Evolutionary conservation across 176 grass and related monocot species (phyloP).

Genomic region (Eragrostis nindensis): DNA sequence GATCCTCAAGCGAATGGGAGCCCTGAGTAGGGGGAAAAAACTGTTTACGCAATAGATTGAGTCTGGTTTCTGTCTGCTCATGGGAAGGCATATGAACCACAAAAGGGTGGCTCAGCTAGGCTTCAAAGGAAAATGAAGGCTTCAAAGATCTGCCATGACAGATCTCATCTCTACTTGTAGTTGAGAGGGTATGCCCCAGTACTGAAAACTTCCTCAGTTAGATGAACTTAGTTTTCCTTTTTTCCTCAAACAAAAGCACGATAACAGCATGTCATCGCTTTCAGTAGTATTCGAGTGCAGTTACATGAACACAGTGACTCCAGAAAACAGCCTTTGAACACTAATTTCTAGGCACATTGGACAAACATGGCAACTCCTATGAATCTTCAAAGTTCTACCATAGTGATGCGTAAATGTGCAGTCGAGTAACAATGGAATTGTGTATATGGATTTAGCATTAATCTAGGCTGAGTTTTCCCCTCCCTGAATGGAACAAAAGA

Average conservation of each 20-base stretch:
- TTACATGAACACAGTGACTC: not conserved
- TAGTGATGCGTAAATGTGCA: not conserved
- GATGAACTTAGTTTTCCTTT: not conserved
- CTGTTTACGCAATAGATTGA: not conserved
- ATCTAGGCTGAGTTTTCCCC: not conserved
- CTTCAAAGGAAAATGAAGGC: slow-evolving; percentile 14
- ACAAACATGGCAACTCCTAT: slow-evolving; percentile 5
- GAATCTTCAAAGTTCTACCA: slow-evolving; percentile 22
- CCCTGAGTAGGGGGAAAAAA: not conserved
- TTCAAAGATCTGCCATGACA: not conserved
- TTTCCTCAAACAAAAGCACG: not conserved
- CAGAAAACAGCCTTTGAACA: slow-evolving; percentile 21
- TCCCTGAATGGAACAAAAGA: slow-evolving; percentile 20
- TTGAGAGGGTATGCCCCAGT: slow-evolving; percentile 11
- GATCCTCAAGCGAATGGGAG: not conserved
- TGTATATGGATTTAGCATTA: slow-evolving; percentile 9
- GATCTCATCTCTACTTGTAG: slow-evolving; percentile 17
- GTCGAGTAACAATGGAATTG: not conserved
- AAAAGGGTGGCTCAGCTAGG: not conserved
- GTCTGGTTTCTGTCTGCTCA: not conserved
- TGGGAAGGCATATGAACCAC: not conserved
- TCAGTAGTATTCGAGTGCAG: not conserved
- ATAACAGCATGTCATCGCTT: not conserved
- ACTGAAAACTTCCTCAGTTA: slow-evolving; percentile 24
- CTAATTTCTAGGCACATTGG: slow-evolving; percentile 1